Evolutionary conservation across 2,329 filamentous ascomycete genomes (phyloP).

Genomic region (Exophiala sp.): DNA sequence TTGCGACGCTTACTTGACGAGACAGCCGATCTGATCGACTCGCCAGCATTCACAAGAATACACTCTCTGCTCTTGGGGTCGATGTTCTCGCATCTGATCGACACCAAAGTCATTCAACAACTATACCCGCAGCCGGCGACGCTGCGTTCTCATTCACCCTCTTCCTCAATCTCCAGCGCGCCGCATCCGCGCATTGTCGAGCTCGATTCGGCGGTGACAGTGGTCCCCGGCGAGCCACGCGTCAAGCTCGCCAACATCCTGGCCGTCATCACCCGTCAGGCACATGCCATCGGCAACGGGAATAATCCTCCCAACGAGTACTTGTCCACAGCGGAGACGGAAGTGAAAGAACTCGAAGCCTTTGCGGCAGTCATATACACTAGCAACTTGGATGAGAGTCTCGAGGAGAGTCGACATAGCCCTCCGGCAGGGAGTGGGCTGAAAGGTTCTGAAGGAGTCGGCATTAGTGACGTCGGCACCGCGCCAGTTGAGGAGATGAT

Average conservation of each 20-base stretch:
- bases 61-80: constrained; percentile 80
- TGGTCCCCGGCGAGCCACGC: constrained; percentile 42
- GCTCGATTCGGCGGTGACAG: constrained; percentile 40
- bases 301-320: constrained; percentile 42
- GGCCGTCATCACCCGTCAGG: constrained; percentile 83
- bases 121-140: constrained; percentile 59
- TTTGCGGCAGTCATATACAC: constrained; percentile 48
- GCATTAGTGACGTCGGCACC: constrained; percentile 20
- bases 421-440: constrained; percentile 12
- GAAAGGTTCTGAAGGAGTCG: constrained; percentile 20
- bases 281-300: constrained; percentile 78
- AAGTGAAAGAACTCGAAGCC: constrained; percentile 44
- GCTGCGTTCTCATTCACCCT: constrained; percentile 38
- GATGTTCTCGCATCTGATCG: constrained; percentile 75
- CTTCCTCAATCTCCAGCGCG: constrained; percentile 46
- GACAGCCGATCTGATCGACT: constrained; percentile 91
- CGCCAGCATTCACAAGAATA: constrained; percentile 81
- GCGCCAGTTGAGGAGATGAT: constrained; percentile 25
- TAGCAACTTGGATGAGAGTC: constrained; percentile 39
- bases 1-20: constrained; percentile 86
- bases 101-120: constrained; percentile 70
- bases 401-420: constrained; percentile 18
- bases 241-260: constrained; percentile 82
- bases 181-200: constrained; percentile 26
- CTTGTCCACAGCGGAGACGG: constrained; percentile 40